Conservation (phyloP, 2,329 filamentous ascomycete species). For the Pyricularia sp. region DNA sequence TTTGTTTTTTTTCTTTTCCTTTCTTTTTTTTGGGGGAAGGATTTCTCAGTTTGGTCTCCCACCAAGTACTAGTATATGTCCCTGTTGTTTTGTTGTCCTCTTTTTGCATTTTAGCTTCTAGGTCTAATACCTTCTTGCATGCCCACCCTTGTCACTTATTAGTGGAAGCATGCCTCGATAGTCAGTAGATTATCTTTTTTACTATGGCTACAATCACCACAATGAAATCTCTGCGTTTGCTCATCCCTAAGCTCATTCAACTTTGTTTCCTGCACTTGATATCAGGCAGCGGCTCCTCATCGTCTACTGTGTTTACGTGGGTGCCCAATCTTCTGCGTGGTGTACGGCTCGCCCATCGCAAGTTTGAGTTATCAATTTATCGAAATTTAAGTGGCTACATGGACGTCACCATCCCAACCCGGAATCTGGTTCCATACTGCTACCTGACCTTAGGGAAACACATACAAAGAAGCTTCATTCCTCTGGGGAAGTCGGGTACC, state of each 20-base stretch:
- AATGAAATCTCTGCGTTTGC: neutral
- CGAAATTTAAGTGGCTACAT: neutral
- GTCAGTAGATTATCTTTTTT: no score
- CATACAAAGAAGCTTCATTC: neutral
- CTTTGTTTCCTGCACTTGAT: no score
- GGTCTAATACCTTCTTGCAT: neutral
- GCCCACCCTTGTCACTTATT: neutral
- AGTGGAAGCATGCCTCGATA: neutral
- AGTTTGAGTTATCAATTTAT: no score
- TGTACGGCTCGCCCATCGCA: neutral
- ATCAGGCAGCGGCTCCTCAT: no score
- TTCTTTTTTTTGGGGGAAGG: no score
- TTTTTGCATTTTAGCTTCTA: neutral
- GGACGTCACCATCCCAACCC: neutral
- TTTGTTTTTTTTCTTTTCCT: no score
- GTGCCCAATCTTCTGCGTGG: neutral
- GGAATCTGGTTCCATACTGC: neutral
- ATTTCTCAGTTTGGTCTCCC: no score
- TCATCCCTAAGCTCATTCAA: neutral
- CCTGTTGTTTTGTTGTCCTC: neutral
- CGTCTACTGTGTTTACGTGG: no score
- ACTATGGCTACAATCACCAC: neutral
- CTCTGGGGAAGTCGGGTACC: neutral
- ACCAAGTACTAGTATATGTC: no score
- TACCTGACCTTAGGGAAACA: neutral